Percentiles rank a stretch among this genome's conserved stretches.
Evolutionary conservation across 2,329 filamentous ascomycete genomes (phyloP).

Genomic region (Apiospora koreana): DNA sequence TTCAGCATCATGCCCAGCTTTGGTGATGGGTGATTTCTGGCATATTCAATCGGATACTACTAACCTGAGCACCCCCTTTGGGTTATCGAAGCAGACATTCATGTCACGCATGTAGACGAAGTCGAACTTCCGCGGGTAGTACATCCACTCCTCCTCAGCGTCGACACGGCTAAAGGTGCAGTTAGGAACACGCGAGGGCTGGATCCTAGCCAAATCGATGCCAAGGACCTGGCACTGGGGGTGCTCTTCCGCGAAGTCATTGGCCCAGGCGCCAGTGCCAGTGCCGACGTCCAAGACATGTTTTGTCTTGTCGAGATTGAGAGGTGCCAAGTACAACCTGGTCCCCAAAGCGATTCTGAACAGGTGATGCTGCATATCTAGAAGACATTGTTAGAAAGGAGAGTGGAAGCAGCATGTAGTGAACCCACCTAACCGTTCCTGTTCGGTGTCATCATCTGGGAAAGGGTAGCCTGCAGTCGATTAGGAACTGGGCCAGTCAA

Average conservation of each 20-base stretch:
- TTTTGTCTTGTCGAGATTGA: background rate
- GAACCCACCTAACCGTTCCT: conserved; percentile 1
- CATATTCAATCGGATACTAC: background rate
- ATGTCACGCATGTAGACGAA: conserved; percentile 12
- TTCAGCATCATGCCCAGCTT: background rate
- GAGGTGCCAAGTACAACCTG: background rate
- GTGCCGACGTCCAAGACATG: background rate
- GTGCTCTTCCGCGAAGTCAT: background rate
- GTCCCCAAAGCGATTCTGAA: background rate
- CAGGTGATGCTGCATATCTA: background rate
- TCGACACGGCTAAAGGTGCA: conserved; percentile 7
- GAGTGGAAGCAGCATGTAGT: background rate
- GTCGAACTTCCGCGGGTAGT: background rate
- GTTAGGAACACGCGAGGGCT: background rate
- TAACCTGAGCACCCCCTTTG: background rate
- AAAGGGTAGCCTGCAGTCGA: background rate
- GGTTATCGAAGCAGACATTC: conserved; percentile 12
- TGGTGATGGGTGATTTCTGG: background rate
- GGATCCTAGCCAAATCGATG: background rate
- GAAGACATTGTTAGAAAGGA: background rate
- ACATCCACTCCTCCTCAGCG: conserved; percentile 7
- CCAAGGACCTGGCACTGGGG: background rate
- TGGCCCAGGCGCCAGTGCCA: background rate
- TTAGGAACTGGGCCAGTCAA: background rate
- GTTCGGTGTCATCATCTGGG: background rate